Evolutionary conservation across 768 basidiomycete genomes (phyloP).

Genomic region (Mrakia blollopis): DNA sequence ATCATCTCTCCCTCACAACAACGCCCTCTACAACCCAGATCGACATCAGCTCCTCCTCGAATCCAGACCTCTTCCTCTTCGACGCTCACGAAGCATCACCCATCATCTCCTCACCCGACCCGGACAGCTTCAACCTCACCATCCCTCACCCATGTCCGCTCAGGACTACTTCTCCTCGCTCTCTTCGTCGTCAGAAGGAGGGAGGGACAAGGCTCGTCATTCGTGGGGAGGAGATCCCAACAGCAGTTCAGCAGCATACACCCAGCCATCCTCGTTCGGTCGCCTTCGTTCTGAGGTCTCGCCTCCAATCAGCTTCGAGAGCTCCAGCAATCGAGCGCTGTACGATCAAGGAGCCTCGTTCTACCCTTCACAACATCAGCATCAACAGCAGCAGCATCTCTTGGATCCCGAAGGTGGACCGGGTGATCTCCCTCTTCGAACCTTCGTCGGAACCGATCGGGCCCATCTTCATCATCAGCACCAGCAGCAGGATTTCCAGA

Average conservation of each 20-base stretch:
- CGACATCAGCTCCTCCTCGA: neutral
- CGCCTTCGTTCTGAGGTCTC: constrained; percentile 3
- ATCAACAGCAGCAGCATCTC: neutral
- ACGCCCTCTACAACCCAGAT: neutral
- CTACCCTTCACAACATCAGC: neutral
- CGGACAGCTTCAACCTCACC: neutral
- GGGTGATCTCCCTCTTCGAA: neutral
- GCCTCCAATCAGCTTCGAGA: neutral
- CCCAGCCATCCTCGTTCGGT: neutral
- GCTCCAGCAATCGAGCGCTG: neutral
- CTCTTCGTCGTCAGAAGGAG: neutral
- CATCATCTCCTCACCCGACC: neutral
- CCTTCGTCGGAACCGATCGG: neutral
- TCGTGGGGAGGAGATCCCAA: neutral
- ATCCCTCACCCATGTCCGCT: neutral
- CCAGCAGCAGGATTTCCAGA: neutral
- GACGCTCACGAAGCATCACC: neutral
- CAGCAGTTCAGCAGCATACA: neutral
- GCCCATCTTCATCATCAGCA: neutral
- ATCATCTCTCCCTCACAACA: neutral
- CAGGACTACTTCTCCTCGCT: neutral
- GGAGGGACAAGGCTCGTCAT: neutral
- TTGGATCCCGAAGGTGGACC: neutral
- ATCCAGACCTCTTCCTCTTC: neutral
- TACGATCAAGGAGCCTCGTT: neutral